phyloP scores from a whole-genome alignment of 2,329 filamentous ascomycete genomes.

The Seiridium cupressi region DNA sequence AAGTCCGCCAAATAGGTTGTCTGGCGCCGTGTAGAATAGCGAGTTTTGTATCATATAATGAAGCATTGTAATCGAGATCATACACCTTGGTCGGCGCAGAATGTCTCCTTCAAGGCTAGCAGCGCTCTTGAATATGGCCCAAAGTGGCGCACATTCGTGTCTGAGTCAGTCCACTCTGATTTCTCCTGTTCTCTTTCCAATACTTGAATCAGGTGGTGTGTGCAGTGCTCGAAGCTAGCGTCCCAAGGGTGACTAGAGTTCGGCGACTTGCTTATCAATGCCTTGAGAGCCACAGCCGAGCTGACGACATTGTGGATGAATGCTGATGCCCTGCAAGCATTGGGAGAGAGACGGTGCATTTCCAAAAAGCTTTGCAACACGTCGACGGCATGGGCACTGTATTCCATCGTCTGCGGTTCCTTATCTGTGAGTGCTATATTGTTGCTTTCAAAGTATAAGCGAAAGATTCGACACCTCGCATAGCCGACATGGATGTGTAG shows the following conservation, averaged over 20 bases:
- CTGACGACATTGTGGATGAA: constrained; percentile 5
- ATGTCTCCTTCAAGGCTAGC: neutral
- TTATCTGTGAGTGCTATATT: neutral
- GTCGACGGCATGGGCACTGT: constrained; percentile 1
- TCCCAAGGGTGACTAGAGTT: neutral
- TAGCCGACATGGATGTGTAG: constrained; percentile 1
- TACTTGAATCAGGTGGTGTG: neutral
- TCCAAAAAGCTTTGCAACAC: constrained; percentile 3
- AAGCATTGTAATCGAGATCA: neutral
- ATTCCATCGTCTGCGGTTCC: neutral
- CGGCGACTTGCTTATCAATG: neutral
- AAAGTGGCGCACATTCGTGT: constrained; percentile 2
- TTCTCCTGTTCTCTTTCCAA: constrained; percentile 3
- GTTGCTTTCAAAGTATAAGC: constrained; percentile 1
- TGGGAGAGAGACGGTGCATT: constrained; percentile 2
- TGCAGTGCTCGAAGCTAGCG: constrained; percentile 4
- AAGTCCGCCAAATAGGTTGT: constrained; percentile 1
- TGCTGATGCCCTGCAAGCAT: neutral
- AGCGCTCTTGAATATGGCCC: constrained; percentile 2
- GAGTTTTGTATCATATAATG: neutral
- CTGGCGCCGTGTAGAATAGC: no score
- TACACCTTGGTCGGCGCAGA: neutral
- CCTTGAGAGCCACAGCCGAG: constrained; percentile 3
- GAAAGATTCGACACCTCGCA: neutral
- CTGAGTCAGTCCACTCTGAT: constrained; percentile 4